Conservation (phyloP, 139 green algal genomes). For the Yamagishiella unicocca region DNA sequence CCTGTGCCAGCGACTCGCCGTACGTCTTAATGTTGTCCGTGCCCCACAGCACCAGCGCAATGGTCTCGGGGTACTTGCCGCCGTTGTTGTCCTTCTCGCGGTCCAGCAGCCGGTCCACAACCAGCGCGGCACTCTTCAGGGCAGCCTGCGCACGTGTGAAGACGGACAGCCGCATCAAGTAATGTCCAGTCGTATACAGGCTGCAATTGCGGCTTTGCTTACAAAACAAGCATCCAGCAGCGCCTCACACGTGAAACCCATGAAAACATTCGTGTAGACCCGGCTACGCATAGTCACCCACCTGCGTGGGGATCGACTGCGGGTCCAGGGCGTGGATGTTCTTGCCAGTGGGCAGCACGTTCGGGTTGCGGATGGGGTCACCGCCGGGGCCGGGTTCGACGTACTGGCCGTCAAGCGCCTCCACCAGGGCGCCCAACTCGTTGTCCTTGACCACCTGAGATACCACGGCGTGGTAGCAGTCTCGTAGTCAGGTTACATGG, state of each 20-base stretch:
- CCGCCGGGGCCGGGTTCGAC: constrained; percentile 94
- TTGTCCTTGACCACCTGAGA: constrained; percentile 99
- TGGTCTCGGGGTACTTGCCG: constrained; percentile 96
- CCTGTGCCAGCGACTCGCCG: constrained; percentile 95
- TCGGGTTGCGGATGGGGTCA: constrained; percentile 99
- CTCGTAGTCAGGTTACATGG: too few species aligned
- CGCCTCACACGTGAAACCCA: too few species aligned
- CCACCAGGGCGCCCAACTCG: constrained; percentile 93
- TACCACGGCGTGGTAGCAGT: too few species aligned
- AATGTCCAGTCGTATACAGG: too few species aligned
- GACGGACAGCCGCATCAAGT: too few species aligned
- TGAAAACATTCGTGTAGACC: too few species aligned
- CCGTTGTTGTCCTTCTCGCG: constrained; percentile 90
- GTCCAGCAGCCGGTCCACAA: constrained; percentile 97
- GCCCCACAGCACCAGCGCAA: constrained; percentile 98
- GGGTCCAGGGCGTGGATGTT: constrained; percentile 99
- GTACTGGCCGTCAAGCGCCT: constrained; percentile 94
- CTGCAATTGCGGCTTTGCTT: too few species aligned
- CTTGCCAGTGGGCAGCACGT: constrained; percentile 98
- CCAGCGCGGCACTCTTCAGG: constrained; percentile 85
- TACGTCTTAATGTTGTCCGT: constrained; percentile 99
- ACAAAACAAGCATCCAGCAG: too few species aligned
- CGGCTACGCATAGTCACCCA: too few species aligned
- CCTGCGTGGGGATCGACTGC: constrained; percentile 93
- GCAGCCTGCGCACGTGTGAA: too few species aligned